Percentiles rank a stretch among this genome's conserved stretches.
phyloP scores from a whole-genome alignment of 2,329 filamentous ascomycete species.

The Pseudogymnoascus sp. region DNA sequence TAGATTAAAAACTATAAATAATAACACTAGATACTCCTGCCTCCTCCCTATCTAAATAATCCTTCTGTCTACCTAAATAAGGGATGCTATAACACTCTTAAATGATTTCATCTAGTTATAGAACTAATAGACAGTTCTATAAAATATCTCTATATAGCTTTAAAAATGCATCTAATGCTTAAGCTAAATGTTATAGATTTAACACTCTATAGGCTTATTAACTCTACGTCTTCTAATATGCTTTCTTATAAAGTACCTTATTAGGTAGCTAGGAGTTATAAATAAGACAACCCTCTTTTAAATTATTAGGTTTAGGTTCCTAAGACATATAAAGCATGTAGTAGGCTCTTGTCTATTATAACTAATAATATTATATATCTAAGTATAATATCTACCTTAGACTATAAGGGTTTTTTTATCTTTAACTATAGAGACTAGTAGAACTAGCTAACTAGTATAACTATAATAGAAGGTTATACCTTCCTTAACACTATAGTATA shows the following conservation, averaged over 20 bases:
- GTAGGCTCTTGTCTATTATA: slow-evolving; percentile 12
- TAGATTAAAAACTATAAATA: too few species aligned
- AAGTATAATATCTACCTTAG: neutral
- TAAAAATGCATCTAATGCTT: neutral
- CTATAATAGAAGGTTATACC: neutral
- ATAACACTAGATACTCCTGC: too few species aligned
- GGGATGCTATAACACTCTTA: too few species aligned
- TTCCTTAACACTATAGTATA: slow-evolving; percentile 9
- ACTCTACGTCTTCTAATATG: too few species aligned
- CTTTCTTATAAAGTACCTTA: neutral
- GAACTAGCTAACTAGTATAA: neutral
- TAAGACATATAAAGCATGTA: slow-evolving; percentile 1
- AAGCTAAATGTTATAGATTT: too few species aligned
- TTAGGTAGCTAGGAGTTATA: neutral
- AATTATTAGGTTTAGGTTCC: neutral
- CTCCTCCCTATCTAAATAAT: too few species aligned
- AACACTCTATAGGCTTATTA: too few species aligned
- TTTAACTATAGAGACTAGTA: neutral
- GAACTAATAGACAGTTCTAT: too few species aligned
- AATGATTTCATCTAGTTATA: too few species aligned
- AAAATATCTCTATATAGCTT: too few species aligned
- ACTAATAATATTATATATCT: slow-evolving; percentile 11
- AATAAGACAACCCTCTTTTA: neutral
- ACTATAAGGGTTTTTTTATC: neutral
- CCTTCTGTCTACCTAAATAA: too few species aligned